Base-by-base conservation (phyloP, 2,329 filamentous ascomycete species). In the Nemania abortiva region DNA sequence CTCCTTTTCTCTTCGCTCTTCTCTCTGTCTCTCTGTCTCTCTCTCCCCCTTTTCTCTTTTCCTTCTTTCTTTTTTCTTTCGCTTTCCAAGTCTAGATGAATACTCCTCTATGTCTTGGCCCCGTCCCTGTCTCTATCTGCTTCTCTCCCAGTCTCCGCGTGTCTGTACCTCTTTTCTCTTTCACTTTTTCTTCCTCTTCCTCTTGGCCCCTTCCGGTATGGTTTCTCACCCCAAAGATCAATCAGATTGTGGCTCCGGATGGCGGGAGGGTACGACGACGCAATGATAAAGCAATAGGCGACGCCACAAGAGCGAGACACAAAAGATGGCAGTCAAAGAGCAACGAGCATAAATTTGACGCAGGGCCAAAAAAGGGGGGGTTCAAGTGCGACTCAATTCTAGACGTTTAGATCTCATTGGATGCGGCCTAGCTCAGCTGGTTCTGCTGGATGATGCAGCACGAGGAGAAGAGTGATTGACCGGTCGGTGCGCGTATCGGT, bases 291-390 rank as follows among this genome's bases (percentile, higher is more conserved):
- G 29, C 45, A 29, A 34, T 45, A 13, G 42, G 39, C 34, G 59
- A 34, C 55, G 49, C 58, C 55, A 57, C 63, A 50, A 54, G 18
- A 20, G 13, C 58, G 50, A 65, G 34, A 65, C 57, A 63, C 57
- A 70, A 64, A 27, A 66, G 63, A 64, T 39, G 29, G 55, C 31
- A 20, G 37, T 47, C 45, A 66, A 45, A 60, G 55, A 55, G 57
- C 49, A 45, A 27, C 60, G 24, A 29, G 60, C 22, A 34, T 49
- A 7, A 53, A 53, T 59, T 63, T 63, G 20, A 53, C 24, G 42
- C 49, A 58, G 37, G 45, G 31, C 29, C 37, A 37, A 22, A 57
- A 62, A 63, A 27, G 50, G 45, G 37, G 49, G 57, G n/a, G 37
- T 34, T 65, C 50, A 45, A 24, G 56, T 49, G 45, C 52, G 31